Conservation (phyloP, 805 yeast genomes). For the Diddensiella santjacobensis region DNA sequence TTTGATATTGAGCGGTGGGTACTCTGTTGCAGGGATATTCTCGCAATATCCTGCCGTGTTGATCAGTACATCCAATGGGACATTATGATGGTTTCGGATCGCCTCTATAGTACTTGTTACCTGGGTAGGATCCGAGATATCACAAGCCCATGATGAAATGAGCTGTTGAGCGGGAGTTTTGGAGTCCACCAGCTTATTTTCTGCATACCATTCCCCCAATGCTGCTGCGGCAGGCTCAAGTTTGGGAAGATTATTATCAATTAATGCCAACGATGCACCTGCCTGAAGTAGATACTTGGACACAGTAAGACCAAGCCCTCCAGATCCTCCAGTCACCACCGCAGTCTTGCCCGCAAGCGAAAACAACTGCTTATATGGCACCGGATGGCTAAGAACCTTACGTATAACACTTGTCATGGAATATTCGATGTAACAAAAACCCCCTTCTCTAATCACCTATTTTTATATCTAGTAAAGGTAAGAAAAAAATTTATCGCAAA, state of each 20-base stretch:
- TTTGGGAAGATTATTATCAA: slow-evolving; percentile 62
- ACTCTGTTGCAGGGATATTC: slow-evolving; percentile 72
- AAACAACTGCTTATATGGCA: slow-evolving; percentile 18
- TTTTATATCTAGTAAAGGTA: too few species aligned
- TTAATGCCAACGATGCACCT: slow-evolving; percentile 71
- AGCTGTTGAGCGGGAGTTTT: slow-evolving; percentile 13
- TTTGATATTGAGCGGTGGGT: slow-evolving; percentile 68
- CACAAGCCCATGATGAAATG: slow-evolving; percentile 63
- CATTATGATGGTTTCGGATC: slow-evolving; percentile 55
- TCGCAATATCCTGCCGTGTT: slow-evolving; percentile 87
- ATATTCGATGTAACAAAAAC: too few species aligned
- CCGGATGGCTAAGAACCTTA: slow-evolving; percentile 2
- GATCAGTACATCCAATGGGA: slow-evolving; percentile 60
- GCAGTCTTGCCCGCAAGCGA: slow-evolving; percentile 53
- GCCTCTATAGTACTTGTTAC: slow-evolving; percentile 55
- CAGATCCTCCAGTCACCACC: slow-evolving; percentile 76
- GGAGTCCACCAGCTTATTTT: background rate
- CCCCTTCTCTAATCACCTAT: too few species aligned
- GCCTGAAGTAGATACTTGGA: slow-evolving; percentile 67
- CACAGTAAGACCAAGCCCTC: slow-evolving; percentile 65
- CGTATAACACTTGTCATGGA: background rate
- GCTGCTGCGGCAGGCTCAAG: slow-evolving; percentile 53
- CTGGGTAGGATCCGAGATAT: slow-evolving; percentile 59
- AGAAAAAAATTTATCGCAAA: too few species aligned
- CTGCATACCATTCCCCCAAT: slow-evolving; percentile 44